Percentiles rank a stretch among this genome's conserved stretches.
These are phyloP conservation scores for Xanthoceras sorbifolium DNA, from an alignment of 345 rosid genomes.

Conservation along the genomic window DNA sequence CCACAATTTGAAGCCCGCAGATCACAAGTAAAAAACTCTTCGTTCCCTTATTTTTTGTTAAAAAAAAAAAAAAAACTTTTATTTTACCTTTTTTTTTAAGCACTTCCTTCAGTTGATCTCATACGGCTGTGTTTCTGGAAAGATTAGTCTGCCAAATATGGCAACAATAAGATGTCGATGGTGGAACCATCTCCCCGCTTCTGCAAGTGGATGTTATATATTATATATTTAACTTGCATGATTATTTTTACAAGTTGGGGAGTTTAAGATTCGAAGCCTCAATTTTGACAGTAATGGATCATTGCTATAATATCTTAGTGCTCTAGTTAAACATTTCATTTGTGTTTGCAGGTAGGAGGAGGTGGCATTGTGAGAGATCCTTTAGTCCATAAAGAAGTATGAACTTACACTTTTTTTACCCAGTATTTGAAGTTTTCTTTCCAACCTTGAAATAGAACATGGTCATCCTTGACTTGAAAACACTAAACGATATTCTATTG, in stretches of 20 bases:
- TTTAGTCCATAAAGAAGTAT: constrained; percentile 82
- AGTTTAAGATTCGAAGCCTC: neutral
- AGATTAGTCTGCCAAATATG: neutral
- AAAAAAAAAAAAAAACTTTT: neutral
- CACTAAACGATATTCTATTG: neutral
- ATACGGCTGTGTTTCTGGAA: neutral
- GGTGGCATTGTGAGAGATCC: constrained; percentile 99
- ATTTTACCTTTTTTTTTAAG: neutral
- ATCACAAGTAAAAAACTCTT: constrained; percentile 61
- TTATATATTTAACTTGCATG: neutral
- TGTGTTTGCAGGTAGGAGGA: constrained; percentile 67
- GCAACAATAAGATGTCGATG: neutral
- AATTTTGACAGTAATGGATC: neutral
- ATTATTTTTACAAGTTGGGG: neutral
- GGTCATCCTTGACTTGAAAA: neutral
- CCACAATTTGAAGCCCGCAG: constrained; percentile 97
- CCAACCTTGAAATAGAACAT: too few relatives aligned
- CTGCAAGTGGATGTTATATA: neutral
- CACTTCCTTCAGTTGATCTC: neutral
- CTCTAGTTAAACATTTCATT: neutral
- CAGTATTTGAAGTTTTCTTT: neutral
- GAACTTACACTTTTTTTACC: neutral
- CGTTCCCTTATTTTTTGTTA: neutral
- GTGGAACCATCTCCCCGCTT: neutral
- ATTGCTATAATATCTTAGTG: neutral